Percentiles rank a stretch among this genome's conserved stretches.
phyloP scores from a whole-genome alignment of 805 yeast species.

The Wickerhamiella siamensis region DNA sequence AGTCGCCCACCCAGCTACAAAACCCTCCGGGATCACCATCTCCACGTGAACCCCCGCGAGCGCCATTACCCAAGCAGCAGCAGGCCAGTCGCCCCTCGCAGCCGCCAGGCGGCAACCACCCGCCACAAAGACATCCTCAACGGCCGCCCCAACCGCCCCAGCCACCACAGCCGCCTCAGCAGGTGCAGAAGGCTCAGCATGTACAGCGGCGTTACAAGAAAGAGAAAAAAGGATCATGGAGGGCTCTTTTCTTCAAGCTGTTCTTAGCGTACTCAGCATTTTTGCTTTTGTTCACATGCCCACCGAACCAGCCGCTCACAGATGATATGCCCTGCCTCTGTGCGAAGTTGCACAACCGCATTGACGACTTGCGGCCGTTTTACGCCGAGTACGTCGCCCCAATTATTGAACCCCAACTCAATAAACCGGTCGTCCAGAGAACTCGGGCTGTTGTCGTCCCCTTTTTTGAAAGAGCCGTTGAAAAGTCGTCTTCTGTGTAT shows the following conservation, averaged over 20 bases:
- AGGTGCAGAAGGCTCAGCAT: neutral
- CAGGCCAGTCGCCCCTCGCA: neutral
- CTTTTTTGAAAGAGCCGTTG: neutral
- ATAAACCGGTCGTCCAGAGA: neutral
- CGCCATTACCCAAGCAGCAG: neutral
- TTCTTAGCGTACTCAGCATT: neutral
- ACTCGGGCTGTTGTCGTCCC: neutral
- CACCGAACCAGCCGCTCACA: neutral
- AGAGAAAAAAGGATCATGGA: constrained; percentile 1
- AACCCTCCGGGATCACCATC: neutral
- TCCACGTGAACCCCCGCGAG: neutral
- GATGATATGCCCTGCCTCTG: neutral
- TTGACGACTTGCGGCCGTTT: neutral
- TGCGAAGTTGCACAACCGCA: neutral
- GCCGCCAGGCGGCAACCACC: neutral
- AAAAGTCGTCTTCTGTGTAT: neutral
- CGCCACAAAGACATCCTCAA: neutral
- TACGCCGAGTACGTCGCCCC: neutral
- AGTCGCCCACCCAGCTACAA: neutral
- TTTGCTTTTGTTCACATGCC: constrained; percentile 1
- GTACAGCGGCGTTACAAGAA: neutral
- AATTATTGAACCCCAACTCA: neutral
- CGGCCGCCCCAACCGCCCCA: neutral
- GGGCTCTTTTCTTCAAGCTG: neutral
- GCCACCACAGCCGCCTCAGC: neutral